phyloP scores from a whole-genome alignment of 345 rosid genomes.

The Syzygium jambos region DNA sequence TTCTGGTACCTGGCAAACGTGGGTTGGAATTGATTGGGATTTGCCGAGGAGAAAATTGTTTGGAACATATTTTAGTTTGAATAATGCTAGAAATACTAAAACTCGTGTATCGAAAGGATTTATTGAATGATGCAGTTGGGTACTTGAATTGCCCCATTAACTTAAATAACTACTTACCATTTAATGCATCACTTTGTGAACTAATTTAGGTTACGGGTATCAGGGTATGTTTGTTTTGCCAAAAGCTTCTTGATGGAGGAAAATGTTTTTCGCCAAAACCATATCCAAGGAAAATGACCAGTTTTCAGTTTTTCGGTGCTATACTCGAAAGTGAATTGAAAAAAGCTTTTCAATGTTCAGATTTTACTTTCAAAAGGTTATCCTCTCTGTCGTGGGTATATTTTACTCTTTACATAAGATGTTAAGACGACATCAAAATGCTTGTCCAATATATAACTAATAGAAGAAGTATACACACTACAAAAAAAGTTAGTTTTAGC shows the following conservation, averaged over 20 bases:
- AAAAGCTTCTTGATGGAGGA: background rate
- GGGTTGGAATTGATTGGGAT: background rate
- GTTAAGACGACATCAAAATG: background rate
- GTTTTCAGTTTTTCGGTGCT: background rate
- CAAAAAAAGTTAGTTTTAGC: too few species aligned
- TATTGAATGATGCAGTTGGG: too few species aligned
- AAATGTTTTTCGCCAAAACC: background rate
- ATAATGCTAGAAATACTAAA: background rate
- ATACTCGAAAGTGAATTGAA: background rate
- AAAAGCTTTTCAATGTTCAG: background rate
- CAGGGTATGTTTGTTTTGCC: fast-evolving
- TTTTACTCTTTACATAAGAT: background rate
- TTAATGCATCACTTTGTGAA: background rate
- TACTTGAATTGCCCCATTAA: background rate
- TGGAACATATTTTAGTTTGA: background rate
- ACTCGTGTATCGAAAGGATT: too few species aligned
- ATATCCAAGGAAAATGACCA: background rate
- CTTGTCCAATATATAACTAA: background rate
- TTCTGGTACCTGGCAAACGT: background rate
- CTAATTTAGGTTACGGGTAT: background rate
- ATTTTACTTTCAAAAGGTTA: too few species aligned
- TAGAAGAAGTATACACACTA: background rate
- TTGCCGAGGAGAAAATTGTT: background rate
- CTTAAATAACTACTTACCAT: background rate
- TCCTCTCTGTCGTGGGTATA: too few species aligned